phyloP scores from a whole-genome alignment of 305 asterid species.

The Solanum aculeatissimum region DNA sequence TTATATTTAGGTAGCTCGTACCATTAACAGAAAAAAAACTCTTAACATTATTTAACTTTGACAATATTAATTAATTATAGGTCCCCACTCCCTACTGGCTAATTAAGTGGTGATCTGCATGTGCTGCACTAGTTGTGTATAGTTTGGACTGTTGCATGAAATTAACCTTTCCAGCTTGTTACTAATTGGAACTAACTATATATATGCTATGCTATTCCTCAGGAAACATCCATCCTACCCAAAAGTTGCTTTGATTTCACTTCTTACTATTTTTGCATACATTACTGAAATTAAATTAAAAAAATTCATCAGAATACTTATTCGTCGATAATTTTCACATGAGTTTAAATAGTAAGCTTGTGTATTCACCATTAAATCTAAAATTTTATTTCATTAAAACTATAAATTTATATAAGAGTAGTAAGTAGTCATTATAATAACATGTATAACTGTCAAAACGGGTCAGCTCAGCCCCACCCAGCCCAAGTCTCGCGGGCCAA shows the following conservation, averaged over 20 bases:
- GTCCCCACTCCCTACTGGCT: slow-evolving; percentile 1
- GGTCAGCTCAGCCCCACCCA: too few relatives aligned
- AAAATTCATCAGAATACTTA: background rate
- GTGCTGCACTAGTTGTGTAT: background rate
- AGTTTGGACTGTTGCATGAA: background rate
- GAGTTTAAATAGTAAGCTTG: too few relatives aligned
- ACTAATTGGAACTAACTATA: background rate
- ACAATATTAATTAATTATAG: background rate
- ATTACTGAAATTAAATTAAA: too few relatives aligned
- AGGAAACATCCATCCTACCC: background rate
- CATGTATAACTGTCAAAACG: too few relatives aligned
- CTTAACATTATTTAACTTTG: background rate
- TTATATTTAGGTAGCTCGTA: background rate
- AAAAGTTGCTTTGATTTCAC: background rate
- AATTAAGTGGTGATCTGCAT: background rate
- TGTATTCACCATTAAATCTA: too few relatives aligned
- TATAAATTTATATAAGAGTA: too few relatives aligned
- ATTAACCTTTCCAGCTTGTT: background rate
- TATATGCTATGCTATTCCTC: background rate
- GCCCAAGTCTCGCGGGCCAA: too few relatives aligned
- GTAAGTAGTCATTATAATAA: too few relatives aligned
- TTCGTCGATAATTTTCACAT: too few relatives aligned
- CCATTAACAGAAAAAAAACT: background rate
- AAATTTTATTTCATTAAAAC: too few relatives aligned
- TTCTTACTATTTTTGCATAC: background rate